Base-by-base conservation (phyloP, 352 stramenopile species). In the Globisporangium apiculatum region DNA sequence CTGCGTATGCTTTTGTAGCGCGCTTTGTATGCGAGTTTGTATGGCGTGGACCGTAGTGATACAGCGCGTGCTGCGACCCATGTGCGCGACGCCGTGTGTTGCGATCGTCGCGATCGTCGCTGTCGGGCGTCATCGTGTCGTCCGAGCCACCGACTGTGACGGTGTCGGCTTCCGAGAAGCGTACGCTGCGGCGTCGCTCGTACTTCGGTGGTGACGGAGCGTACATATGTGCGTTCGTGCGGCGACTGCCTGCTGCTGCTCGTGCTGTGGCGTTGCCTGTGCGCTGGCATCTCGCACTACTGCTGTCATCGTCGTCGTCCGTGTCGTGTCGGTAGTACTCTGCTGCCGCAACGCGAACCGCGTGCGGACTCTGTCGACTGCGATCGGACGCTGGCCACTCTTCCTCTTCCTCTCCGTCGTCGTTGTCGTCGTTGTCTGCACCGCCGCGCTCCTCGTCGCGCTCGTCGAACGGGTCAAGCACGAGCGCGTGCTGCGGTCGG, bases 121-220 rank as follows among this genome's bases (percentile, higher is more conserved):
- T 64, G n/a, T 68, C 69, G 36, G 67, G 49, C 8, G 61, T 64
- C 40, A 48, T 58, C 50, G 66, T 75, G 9, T 63, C 67, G 11
- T 72, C 67, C 51, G 58, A 64, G 11, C 66, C 64, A 1, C 53
- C 60, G 54, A 62, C 66, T 14, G 67, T 62, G 9, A 68, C 17
- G 3, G 57, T 60, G 17, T 73, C 62, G 1, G 52, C 50, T 14
- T 66, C 53, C 6, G 59, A 65, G 12, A 60, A 57, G 15, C 50
- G 53, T 14, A 58, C 40, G 18, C 11, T 66, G 53, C 36, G 54
- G 18, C 35, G 38, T 41, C 42, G 46, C 37, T 47, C 17, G n/a
- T 48, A 17, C 15, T 50, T 17, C 53, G 45, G 9, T 49, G 6
- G n/a, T 35, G 4, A 35, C 24, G 24, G 24, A 31, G 24, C 24